Conservation (phyloP, 148 eudicot genomes). For the Chenopodium quinoa region DNA sequence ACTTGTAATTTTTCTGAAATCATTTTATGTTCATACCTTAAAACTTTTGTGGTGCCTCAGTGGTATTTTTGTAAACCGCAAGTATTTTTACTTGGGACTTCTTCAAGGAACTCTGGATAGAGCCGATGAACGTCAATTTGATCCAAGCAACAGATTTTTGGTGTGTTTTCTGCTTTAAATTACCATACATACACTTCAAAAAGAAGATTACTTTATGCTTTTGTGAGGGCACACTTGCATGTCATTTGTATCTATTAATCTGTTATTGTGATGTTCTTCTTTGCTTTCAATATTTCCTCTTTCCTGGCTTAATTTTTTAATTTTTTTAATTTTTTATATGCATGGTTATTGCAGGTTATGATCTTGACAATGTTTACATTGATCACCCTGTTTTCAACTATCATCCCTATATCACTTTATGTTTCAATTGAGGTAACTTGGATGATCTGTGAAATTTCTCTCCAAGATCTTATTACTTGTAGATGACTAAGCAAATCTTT, state of each 20-base stretch:
- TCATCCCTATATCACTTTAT: slow-evolving; percentile 96
- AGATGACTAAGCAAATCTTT: slow-evolving; percentile 12
- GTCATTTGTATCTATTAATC: neutral
- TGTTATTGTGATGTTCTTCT: neutral
- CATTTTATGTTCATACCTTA: slow-evolving; percentile 10
- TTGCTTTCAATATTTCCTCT: neutral
- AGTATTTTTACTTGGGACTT: slow-evolving; percentile 75
- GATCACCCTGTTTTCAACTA: slow-evolving; percentile 91
- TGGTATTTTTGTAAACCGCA: slow-evolving; percentile 60
- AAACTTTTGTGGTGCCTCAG: slow-evolving; percentile 41
- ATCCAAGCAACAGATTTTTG: slow-evolving; percentile 85
- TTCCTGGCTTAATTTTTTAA: neutral
- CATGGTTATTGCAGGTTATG: slow-evolving; percentile 53
- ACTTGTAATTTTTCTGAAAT: neutral
- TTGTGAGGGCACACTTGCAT: neutral
- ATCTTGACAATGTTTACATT: slow-evolving; percentile 86
- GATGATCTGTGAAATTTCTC: slow-evolving; percentile 1
- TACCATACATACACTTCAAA: neutral
- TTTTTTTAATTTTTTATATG: neutral
- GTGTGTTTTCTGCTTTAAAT: slow-evolving; percentile 35
- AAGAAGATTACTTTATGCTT: neutral
- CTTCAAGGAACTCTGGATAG: slow-evolving; percentile 25
- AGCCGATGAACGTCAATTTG: slow-evolving; percentile 49
- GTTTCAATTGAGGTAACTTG: slow-evolving; percentile 89
- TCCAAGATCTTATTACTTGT: slow-evolving; percentile 12